Percentiles rank a stretch among this genome's conserved stretches.
Evolutionary conservation across 2,329 filamentous ascomycete genomes (phyloP).

Genomic region (Thermothelomyces thermophilus): DNA sequence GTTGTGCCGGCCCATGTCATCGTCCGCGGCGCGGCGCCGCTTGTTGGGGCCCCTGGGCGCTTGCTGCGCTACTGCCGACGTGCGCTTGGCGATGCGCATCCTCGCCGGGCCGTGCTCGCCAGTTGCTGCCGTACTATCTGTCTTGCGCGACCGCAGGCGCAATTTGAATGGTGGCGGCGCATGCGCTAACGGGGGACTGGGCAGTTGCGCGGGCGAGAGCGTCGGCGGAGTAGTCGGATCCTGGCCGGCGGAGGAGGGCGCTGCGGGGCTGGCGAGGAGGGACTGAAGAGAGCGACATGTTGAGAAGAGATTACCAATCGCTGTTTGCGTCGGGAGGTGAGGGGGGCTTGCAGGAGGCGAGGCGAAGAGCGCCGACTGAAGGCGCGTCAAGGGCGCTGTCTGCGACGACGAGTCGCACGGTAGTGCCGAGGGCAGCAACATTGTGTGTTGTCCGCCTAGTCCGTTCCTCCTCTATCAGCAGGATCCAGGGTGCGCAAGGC

Average conservation of each 20-base stretch:
- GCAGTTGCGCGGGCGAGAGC: constrained; percentile 37
- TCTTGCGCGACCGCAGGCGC: constrained; percentile 45
- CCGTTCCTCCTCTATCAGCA: no score
- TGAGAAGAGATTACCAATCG: constrained; percentile 50
- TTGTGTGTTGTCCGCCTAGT: constrained; percentile 29
- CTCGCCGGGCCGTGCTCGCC: constrained; percentile 31
- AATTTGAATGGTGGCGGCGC: constrained; percentile 44
- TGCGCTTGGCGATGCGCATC: constrained; percentile 48
- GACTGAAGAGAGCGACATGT: constrained; percentile 57
- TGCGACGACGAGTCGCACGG: constrained; percentile 49
- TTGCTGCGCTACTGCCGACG: constrained; percentile 23
- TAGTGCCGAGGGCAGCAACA: constrained; percentile 55
- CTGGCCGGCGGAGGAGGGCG: constrained; percentile 23
- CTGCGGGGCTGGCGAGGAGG: constrained; percentile 42
- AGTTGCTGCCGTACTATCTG: constrained; percentile 19
- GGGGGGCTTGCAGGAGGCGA: constrained; percentile 55
- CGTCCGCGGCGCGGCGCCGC: constrained; percentile 42
- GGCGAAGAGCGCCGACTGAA: constrained; percentile 45
- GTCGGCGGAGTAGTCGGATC: constrained; percentile 38
- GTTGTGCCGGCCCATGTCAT: constrained; percentile 40
- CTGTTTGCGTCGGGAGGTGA: constrained; percentile 37
- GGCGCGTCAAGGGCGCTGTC: constrained; percentile 36
- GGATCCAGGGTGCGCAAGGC: no score
- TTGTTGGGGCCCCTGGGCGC: constrained; percentile 43
- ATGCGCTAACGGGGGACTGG: constrained; percentile 50